Evolutionary conservation across 352 stramenopile genomes (phyloP).

Genomic region (Aphanomyces cochlioides): DNA sequence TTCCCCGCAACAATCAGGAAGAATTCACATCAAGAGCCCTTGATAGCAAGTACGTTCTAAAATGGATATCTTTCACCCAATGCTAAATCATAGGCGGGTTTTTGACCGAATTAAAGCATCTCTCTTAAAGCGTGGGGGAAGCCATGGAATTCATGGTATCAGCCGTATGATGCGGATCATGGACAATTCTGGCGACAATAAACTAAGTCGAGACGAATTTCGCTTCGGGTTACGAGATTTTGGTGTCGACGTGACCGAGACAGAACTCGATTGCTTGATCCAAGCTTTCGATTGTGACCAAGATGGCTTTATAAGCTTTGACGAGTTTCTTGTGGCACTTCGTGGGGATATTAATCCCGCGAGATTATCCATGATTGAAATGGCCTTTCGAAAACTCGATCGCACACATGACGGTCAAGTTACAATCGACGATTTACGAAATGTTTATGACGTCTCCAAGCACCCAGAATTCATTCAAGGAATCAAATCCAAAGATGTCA

Average conservation of each 20-base stretch:
- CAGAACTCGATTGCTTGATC: slow-evolving; percentile 44
- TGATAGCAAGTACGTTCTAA: neutral
- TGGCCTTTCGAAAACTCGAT: slow-evolving; percentile 63
- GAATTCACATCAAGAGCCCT: neutral
- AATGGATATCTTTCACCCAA: neutral
- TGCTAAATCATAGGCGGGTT: slow-evolving; percentile 13
- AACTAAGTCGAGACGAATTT: slow-evolving; percentile 50
- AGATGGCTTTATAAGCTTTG: slow-evolving; percentile 48
- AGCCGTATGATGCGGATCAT: slow-evolving; percentile 42
- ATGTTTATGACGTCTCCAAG: slow-evolving; percentile 69
- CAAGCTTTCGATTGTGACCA: slow-evolving; percentile 45
- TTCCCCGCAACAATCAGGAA: neutral
- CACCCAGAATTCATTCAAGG: slow-evolving; percentile 64
- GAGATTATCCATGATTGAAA: slow-evolving; percentile 45
- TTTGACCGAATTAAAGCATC: slow-evolving; percentile 38
- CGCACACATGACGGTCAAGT: slow-evolving; percentile 37
- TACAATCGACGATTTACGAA: slow-evolving; percentile 51
- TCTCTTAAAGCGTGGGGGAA: slow-evolving; percentile 38
- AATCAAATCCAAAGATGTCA: slow-evolving; percentile 50
- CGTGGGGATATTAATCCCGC: slow-evolving; percentile 38
- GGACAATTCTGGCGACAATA: slow-evolving; percentile 42
- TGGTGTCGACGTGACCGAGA: slow-evolving; percentile 43
- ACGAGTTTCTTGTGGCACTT: slow-evolving; percentile 51
- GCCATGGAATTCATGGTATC: slow-evolving; percentile 53
- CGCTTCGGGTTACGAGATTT: slow-evolving; percentile 56